Evolutionary conservation across 805 yeast species (phyloP).

Genomic region (Danielia reshetovae): DNA sequence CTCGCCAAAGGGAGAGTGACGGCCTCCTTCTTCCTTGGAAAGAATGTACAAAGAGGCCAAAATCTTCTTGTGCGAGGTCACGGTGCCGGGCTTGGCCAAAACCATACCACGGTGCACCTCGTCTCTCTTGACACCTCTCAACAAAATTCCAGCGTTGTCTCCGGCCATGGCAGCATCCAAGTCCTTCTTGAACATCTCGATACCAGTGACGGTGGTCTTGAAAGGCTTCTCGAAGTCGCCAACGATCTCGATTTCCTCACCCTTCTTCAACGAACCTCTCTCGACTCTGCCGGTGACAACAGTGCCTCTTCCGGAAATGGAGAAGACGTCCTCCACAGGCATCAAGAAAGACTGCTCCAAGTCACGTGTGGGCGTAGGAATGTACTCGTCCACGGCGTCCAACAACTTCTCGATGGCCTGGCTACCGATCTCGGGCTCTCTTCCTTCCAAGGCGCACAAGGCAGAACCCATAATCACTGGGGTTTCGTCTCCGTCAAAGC

Average conservation of each 20-base stretch:
- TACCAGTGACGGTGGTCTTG: conserved; percentile 95
- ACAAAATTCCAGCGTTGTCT: conserved; percentile 95
- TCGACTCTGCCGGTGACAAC: conserved; percentile 99
- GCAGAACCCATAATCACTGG: conserved; percentile 99
- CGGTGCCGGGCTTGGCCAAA: conserved; percentile 85
- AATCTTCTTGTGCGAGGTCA: conserved; percentile 90
- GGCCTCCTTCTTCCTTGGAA: conserved; percentile 98
- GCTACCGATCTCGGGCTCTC: conserved; percentile 86
- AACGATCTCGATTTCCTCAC: conserved; percentile 97
- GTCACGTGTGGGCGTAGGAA: conserved; percentile 96
- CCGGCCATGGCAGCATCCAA: conserved; percentile 97
- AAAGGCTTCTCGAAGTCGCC: conserved; percentile 83
- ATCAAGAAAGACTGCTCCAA: conserved; percentile 93
- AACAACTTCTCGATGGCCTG: conserved; percentile 78
- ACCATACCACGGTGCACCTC: conserved; percentile 98
- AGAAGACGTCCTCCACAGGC: conserved; percentile 97
- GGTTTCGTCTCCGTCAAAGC: conserved; percentile 96
- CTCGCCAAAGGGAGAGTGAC: conserved; percentile 95
- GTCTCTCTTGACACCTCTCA: conserved; percentile 98
- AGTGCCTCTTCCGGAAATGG: conserved; percentile 99
- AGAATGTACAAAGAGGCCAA: conserved; percentile 89
- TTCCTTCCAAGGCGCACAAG: conserved; percentile 88
- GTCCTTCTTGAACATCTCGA: conserved; percentile 99
- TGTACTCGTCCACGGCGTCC: conserved; percentile 88
- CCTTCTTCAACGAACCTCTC: conserved; percentile 96